phyloP scores from a whole-genome alignment of 1,284 basidiomycete genomes.

The Ustilago bromivora region DNA sequence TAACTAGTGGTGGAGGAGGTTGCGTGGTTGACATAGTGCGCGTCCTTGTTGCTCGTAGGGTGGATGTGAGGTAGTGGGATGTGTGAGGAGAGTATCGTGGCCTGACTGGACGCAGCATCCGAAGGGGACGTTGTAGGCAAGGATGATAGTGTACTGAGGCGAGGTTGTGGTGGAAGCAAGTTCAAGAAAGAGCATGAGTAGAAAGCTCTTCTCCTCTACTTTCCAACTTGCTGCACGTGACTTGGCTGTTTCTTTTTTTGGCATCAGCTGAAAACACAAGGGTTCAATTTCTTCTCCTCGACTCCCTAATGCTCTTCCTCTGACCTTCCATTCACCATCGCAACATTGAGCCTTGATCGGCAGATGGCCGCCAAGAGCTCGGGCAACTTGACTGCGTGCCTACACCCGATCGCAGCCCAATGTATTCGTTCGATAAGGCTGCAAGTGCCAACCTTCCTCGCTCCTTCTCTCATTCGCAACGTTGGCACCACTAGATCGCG shows the following conservation, averaged over 20 bases:
- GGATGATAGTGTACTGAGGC: too few relatives aligned
- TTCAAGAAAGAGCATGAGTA: background rate
- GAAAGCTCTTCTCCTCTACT: background rate
- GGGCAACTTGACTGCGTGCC: background rate
- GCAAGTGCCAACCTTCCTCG: background rate
- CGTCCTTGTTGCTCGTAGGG: background rate
- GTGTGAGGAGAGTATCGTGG: too few relatives aligned
- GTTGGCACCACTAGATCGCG: background rate
- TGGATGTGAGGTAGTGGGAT: background rate
- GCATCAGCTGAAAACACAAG: too few relatives aligned
- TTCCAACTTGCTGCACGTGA: too few relatives aligned
- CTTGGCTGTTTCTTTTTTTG: too few relatives aligned
- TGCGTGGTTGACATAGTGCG: slow-evolving; percentile 21
- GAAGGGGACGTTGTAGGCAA: background rate
- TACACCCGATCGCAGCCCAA: background rate
- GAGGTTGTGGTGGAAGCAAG: too few relatives aligned
- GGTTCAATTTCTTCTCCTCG: too few relatives aligned
- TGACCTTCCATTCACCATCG: background rate
- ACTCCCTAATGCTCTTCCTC: too few relatives aligned
- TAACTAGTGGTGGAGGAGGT: slow-evolving; percentile 44
- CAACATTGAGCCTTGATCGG: background rate
- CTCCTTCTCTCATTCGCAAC: background rate
- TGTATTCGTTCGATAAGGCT: background rate
- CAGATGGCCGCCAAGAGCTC: background rate
- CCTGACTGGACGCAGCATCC: background rate